Conservation (phyloP, 495 filamentous ascomycete genomes). For the Talaromyces trachyspermus region DNA sequence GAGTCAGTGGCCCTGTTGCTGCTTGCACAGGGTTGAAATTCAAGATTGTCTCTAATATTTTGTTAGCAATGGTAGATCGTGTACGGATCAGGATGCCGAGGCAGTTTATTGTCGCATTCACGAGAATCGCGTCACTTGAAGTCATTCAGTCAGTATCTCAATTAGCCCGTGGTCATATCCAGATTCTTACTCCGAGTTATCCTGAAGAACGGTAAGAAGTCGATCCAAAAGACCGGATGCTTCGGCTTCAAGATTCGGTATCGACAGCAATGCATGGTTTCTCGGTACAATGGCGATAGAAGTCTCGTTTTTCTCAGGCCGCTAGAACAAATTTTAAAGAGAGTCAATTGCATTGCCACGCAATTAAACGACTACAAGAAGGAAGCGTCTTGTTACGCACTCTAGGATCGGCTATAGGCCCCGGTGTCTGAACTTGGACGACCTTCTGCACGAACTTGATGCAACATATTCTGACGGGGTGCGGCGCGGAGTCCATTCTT, state of each 20-base stretch:
- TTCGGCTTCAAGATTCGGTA: slow-evolving; percentile 81
- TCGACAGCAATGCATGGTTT: slow-evolving; percentile 69
- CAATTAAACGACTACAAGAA: not conserved
- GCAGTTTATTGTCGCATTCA: slow-evolving; percentile 87
- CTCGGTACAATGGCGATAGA: slow-evolving; percentile 78
- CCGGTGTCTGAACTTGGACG: slow-evolving; percentile 83
- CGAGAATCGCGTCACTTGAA: slow-evolving; percentile 73
- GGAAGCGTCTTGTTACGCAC: slow-evolving; percentile 55
- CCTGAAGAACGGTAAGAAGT: slow-evolving; percentile 78
- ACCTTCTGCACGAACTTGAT: slow-evolving; percentile 95
- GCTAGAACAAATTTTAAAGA: no score
- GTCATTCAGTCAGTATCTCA: slow-evolving; percentile 9
- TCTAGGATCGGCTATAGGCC: slow-evolving; percentile 73
- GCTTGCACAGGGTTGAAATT: slow-evolving; percentile 85
- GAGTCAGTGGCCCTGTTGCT: slow-evolving; percentile 66
- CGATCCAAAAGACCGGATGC: slow-evolving; percentile 83
- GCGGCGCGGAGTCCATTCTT: slow-evolving; percentile 76
- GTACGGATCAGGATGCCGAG: slow-evolving; percentile 72
- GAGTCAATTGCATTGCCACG: no score
- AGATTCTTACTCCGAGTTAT: slow-evolving; percentile 73
- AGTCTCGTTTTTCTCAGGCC: slow-evolving; percentile 79
- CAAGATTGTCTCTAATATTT: slow-evolving; percentile 76
- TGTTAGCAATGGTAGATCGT: slow-evolving; percentile 70
- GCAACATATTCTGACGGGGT: slow-evolving; percentile 80
- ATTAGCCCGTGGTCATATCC: slow-evolving; percentile 1